These are phyloP conservation scores for Coelastrella sp. DNA, from an alignment of 139 green algal species.

Conservation along the genomic window DNA sequence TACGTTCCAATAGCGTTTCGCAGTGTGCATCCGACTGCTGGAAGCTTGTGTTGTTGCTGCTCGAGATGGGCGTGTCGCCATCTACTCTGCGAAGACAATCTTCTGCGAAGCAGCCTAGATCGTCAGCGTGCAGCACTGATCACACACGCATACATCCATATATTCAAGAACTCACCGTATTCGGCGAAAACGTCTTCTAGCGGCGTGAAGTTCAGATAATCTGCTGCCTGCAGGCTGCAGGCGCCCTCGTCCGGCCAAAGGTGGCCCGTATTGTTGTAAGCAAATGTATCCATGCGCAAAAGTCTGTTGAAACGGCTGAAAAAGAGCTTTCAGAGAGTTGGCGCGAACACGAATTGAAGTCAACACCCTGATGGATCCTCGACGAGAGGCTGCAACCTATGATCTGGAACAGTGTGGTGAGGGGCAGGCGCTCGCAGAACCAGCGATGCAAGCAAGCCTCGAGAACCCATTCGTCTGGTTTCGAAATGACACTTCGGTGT, in stretches of 20 bases:
- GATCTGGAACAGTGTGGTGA: too few species aligned
- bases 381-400: too few species aligned
- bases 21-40: not conserved
- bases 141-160: not conserved
- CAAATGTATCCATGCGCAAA: not conserved
- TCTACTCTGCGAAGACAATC: not conserved
- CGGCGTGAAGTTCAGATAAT: not conserved
- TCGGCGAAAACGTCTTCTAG: constrained; percentile 9
- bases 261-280: not conserved
- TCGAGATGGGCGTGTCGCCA: not conserved
- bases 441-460: too few species aligned
- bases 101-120: not conserved
- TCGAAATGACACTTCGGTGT: too few species aligned
- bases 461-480: too few species aligned
- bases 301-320: not conserved
- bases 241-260: not conserved
- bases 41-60: not conserved
- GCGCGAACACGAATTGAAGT: not conserved
- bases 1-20: not conserved
- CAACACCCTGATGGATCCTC: not conserved
- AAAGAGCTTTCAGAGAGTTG: not conserved
- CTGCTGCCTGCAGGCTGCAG: not conserved
- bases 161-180: not conserved
- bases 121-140: not conserved
- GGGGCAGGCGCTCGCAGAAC: too few species aligned